Conservation (phyloP, 371 early-diverging fungal species). For the Mucor piriformis region DNA sequence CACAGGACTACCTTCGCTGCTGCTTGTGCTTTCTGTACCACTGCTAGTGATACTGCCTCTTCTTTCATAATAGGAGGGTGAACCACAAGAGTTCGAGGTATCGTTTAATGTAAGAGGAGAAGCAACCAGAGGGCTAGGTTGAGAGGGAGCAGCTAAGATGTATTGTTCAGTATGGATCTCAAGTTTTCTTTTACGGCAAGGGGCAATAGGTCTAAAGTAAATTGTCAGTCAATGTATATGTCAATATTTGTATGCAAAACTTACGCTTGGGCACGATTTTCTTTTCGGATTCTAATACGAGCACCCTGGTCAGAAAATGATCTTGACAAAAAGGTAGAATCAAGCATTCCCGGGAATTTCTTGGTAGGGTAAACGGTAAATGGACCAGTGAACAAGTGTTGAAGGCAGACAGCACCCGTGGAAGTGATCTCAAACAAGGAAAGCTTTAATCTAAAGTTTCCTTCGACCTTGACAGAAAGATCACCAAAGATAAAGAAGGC, state of each 20-base stretch:
- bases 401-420: constrained; percentile 31
- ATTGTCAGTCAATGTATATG: not conserved
- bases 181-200: constrained; percentile 36
- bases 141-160: constrained; percentile 6
- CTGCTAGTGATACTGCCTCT: constrained; percentile 33
- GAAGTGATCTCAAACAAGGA: constrained; percentile 82
- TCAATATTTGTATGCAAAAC: not conserved
- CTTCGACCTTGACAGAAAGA: constrained; percentile 88
- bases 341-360: constrained; percentile 90
- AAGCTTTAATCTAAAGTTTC: constrained; percentile 85
- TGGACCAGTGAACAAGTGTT: constrained; percentile 53
- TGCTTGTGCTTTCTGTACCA: constrained; percentile 29
- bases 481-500: constrained; percentile 97
- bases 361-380: constrained; percentile 86
- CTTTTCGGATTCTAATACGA: constrained; percentile 56
- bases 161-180: constrained; percentile 17
- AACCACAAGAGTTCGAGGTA: not conserved
- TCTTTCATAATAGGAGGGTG: constrained; percentile 10
- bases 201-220: not conserved
- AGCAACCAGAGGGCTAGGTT: not conserved
- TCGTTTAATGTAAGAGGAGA: constrained; percentile 3
- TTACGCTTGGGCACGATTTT: constrained; percentile 48
- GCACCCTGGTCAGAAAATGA: constrained; percentile 58
- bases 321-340: constrained; percentile 53
- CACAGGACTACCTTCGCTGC: constrained; percentile 18